phyloP scores from a whole-genome alignment of 371 early-diverging fungal species.

The Rhizomucor miehei region DNA sequence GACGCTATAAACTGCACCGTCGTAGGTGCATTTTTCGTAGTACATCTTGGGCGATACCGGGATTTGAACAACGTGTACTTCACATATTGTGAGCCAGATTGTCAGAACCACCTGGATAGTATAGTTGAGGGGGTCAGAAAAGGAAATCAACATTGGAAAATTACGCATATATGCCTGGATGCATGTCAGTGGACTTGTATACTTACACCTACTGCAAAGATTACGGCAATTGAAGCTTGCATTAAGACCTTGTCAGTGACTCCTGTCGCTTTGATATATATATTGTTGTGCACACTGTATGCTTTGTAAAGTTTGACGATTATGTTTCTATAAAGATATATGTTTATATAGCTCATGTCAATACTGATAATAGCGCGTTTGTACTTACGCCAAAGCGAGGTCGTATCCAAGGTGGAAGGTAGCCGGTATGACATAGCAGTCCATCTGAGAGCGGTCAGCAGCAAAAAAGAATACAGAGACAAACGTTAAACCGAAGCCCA shows the following conservation, averaged over 20 bases:
- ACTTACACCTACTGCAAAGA: conserved; percentile 37
- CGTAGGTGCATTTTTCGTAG: too few relatives aligned
- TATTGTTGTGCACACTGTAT: conserved; percentile 55
- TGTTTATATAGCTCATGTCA: too few relatives aligned
- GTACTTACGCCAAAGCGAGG: conserved; percentile 37
- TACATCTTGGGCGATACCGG: conserved; percentile 2
- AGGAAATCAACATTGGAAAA: too few relatives aligned
- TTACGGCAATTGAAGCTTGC: conserved; percentile 34
- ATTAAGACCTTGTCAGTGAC: conserved; percentile 35
- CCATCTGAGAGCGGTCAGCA: conserved; percentile 21
- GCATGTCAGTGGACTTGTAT: too few relatives aligned
- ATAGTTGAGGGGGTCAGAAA: too few relatives aligned
- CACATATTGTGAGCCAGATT: too few relatives aligned
- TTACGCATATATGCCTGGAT: too few relatives aligned
- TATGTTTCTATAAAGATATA: conserved; percentile 34
- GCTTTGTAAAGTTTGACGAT: conserved; percentile 54
- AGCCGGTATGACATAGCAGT: conserved; percentile 43
- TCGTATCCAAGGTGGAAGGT: conserved; percentile 41
- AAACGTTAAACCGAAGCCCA: conserved; percentile 42
- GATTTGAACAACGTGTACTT: too few relatives aligned
- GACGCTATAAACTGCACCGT: conserved; percentile 7
- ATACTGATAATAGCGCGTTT: too few relatives aligned
- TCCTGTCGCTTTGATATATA: conserved; percentile 51
- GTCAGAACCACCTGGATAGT: too few relatives aligned
- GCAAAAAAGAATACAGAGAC: conserved; percentile 35